Evolutionary conservation across 805 yeast genomes (phyloP), one percentile per base, ranked within the genome.

Genomic region (Candida stauntonica): DNA sequence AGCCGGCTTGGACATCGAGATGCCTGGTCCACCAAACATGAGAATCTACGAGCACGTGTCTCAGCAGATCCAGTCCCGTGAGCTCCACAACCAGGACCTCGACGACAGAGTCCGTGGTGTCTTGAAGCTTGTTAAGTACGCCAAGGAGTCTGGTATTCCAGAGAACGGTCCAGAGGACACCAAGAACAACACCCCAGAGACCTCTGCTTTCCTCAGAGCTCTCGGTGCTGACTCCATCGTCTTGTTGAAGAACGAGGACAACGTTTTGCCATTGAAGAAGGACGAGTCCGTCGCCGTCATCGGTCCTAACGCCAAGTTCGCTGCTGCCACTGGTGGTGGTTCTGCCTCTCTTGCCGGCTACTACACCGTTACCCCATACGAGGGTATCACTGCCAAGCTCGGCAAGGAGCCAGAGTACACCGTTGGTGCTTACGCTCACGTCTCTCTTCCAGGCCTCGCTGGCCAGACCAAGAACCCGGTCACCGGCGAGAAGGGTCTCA

Each of bases 21-120:
- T 77, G 81, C 86, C 86, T 1, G 86, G 85, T 26, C 75, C 77
- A 15, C 61, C 80, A 7, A 60, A 67, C 36, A 68, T 79, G 60
- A 61, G 71, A 49, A 58, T 58, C 2, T 14, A 19, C 7, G 58
- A 57, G 13, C 59, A 67, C 15, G 57, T 75, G 14, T 42, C 60
- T 11, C 76, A 70, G 48, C 67, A 70, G 31, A 61, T 75, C 19
- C 47, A 45, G 34, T 50, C 72, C 17, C 65, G 64, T 42, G 74
- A 71, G 45, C 54, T 75, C 29, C 46, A 48, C 33, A 39, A 39
- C 5, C 64, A 63, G 32, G 62, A 57, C 13, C 57, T 79, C 34
- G 72, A 79, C 48, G 72, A 66, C 14, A 66, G 79, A 48, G 81
- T 65, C 31, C 57, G 75, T 38, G 49, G 62, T 26, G 74, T 79